Percentiles rank a stretch among this genome's conserved stretches.
Conservation (phyloP, 305 asterid genomes). For the Solanum hybrid region DNA sequence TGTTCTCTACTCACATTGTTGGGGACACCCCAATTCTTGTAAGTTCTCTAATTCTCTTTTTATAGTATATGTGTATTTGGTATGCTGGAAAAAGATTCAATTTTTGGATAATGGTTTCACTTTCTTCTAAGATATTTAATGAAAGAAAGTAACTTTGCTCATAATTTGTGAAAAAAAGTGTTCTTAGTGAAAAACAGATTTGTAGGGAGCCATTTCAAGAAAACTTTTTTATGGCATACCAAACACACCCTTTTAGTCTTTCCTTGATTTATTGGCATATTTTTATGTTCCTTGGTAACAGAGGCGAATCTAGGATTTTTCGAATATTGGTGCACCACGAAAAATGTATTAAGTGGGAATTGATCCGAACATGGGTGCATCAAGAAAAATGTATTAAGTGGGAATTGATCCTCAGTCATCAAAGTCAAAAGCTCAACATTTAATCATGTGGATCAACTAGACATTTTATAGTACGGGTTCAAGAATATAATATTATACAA, state of each 20-base stretch:
- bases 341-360: too few species aligned
- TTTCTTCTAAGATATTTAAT: neutral
- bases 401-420: too few species aligned
- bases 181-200: neutral
- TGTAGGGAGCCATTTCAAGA: neutral
- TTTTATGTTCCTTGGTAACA: neutral
- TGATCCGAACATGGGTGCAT: too few species aligned
- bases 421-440: too few species aligned
- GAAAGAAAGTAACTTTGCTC: too few species aligned
- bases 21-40: slow-evolving; percentile 69
- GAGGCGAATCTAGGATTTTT: too few species aligned
- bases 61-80: neutral
- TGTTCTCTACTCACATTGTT: slow-evolving; percentile 53
- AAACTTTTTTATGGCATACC: neutral
- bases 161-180: neutral
- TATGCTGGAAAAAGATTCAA: neutral
- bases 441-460: too few species aligned
- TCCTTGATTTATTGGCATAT: neutral
- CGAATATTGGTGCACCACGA: too few species aligned
- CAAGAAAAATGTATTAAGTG: too few species aligned
- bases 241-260: neutral
- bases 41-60: slow-evolving; percentile 1
- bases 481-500: too few species aligned
- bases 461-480: too few species aligned
- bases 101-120: neutral